These are phyloP conservation scores for Didymella arachidicola DNA, from an alignment of 2,329 filamentous ascomycete genomes.

Conservation along the genomic window DNA sequence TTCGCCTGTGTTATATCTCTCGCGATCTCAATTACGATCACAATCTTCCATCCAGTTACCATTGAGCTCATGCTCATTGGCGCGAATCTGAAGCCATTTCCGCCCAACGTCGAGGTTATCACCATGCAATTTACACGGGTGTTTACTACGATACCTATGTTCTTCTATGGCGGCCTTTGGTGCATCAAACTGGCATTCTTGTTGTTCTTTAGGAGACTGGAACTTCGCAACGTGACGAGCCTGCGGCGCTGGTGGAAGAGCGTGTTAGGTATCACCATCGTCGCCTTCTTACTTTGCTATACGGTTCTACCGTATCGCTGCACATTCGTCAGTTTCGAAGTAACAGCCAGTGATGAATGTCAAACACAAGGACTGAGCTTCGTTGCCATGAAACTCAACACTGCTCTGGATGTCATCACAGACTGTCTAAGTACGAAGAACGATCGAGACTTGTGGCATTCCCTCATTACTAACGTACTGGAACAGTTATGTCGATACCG, in stretches of 20 bases:
- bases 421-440: neutral
- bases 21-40: neutral
- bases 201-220: slow-evolving; percentile 26
- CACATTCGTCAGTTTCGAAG: slow-evolving; percentile 10
- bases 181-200: slow-evolving; percentile 25
- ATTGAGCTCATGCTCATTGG: slow-evolving; percentile 18
- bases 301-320: slow-evolving; percentile 23
- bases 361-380: slow-evolving; percentile 6
- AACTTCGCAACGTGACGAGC: neutral
- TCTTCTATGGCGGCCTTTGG: slow-evolving; percentile 27
- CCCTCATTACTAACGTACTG: neutral
- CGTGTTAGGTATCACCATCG: slow-evolving; percentile 5
- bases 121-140: slow-evolving; percentile 19
- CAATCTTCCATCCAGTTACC: slow-evolving; percentile 6
- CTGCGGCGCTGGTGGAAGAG: slow-evolving; percentile 16
- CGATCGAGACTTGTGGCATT: neutral
- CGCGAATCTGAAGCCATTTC: neutral
- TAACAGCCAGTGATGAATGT: slow-evolving; percentile 5
- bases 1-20: neutral
- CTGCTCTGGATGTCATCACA: neutral
- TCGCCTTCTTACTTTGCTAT: slow-evolving; percentile 17
- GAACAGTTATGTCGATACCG: neutral
- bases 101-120: slow-evolving; percentile 13
- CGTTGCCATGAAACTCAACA: neutral
- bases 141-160: slow-evolving; percentile 15